phyloP scores from a whole-genome alignment of 208 protist genomes.

The Naegleria fowleri region DNA sequence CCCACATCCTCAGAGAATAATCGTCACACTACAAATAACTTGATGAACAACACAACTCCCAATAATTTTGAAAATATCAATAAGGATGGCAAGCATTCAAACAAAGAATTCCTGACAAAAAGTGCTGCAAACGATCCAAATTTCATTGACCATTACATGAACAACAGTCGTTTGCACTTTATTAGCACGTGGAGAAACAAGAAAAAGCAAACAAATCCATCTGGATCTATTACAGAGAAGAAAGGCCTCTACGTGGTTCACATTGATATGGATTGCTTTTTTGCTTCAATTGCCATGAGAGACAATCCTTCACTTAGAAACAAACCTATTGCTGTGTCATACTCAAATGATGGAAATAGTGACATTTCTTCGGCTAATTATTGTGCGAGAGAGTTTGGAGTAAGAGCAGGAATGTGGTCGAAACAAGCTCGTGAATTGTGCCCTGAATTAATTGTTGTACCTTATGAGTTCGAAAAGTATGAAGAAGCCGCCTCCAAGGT shows the following conservation, averaged over 20 bases:
- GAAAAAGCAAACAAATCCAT: constrained; percentile 59
- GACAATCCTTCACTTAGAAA: constrained; percentile 63
- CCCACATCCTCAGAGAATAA: no score
- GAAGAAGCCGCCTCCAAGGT: constrained; percentile 20
- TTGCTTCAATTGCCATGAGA: constrained; percentile 74
- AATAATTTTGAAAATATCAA: not conserved
- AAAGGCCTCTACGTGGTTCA: constrained; percentile 57
- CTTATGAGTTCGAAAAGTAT: constrained; percentile 76
- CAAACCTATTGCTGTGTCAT: constrained; percentile 72
- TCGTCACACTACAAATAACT: no score
- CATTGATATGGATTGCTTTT: constrained; percentile 90
- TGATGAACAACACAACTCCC: not conserved
- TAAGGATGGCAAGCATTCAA: not conserved
- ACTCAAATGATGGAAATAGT: constrained; percentile 53
- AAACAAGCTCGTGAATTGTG: constrained; percentile 67
- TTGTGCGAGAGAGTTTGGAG: constrained; percentile 65
- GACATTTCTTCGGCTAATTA: constrained; percentile 87
- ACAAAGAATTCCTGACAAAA: not conserved
- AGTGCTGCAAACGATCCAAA: not conserved
- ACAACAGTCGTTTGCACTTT: constrained; percentile 80
- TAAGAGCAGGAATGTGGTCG: constrained; percentile 82
- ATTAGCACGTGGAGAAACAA: constrained; percentile 80
- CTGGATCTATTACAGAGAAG: constrained; percentile 46
- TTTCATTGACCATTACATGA: constrained; percentile 66
- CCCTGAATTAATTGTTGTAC: constrained; percentile 68